phyloP scores from a whole-genome alignment of 805 yeast genomes.

The Candida montana region DNA sequence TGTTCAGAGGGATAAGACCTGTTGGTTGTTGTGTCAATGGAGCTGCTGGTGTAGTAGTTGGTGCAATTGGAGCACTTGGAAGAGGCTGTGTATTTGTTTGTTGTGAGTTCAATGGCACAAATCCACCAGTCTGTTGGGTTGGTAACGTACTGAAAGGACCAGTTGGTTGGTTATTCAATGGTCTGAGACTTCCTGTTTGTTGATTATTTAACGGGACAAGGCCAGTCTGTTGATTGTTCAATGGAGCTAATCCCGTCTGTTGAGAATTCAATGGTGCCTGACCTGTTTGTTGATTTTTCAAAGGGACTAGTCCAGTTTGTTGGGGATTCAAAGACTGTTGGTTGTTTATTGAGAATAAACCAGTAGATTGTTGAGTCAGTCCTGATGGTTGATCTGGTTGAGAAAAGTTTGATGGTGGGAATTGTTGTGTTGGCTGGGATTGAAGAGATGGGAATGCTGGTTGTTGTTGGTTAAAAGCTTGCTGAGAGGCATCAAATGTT shows the following conservation, averaged over 20 bases:
- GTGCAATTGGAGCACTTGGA: no score
- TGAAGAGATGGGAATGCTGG: neutral
- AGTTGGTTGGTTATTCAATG: conserved; percentile 32
- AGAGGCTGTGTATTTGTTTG: conserved; percentile 22
- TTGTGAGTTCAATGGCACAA: conserved; percentile 14
- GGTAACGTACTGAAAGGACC: conserved; percentile 23
- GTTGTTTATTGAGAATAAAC: conserved; percentile 14
- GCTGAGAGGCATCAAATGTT: conserved; percentile 16
- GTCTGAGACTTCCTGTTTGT: conserved; percentile 34
- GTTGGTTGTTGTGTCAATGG: conserved; percentile 48
- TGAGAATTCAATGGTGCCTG: neutral
- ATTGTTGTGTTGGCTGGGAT: conserved; percentile 4
- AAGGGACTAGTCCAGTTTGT: conserved; percentile 15
- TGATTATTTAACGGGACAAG: conserved; percentile 33
- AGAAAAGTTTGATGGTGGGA: neutral
- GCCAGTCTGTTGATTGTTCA: conserved; percentile 17
- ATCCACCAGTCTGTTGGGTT: conserved; percentile 29
- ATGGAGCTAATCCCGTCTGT: conserved; percentile 15
- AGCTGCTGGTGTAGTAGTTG: no score
- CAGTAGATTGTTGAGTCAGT: conserved; percentile 28
- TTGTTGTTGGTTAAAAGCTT: conserved; percentile 7
- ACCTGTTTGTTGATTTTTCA: conserved; percentile 17
- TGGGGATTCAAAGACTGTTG: neutral
- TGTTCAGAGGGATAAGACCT: conserved; percentile 37
- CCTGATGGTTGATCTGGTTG: conserved; percentile 8